phyloP scores from a whole-genome alignment of 352 stramenopile genomes.

The Pythium aristosporum region DNA sequence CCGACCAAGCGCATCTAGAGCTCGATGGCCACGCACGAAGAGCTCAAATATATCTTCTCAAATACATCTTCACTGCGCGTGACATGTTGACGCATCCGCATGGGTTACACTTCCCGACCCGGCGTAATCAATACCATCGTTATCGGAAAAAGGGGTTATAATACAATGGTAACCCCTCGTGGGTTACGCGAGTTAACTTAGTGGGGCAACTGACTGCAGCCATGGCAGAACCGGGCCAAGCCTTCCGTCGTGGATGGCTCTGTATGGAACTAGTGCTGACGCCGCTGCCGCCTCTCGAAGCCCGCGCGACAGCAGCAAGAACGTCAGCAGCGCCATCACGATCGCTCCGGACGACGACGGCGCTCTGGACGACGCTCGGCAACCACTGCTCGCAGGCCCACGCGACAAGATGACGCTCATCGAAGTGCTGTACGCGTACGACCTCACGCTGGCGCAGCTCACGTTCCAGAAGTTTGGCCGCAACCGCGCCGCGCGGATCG shows the following conservation, averaged over 20 bases:
- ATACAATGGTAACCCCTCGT: too few relatives aligned
- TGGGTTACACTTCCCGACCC: too few relatives aligned
- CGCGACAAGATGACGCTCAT: slow-evolving; percentile 46
- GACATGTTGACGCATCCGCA: too few relatives aligned
- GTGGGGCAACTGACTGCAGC: background rate
- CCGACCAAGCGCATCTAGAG: slow-evolving; percentile 19
- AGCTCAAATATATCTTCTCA: background rate
- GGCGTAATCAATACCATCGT: too few relatives aligned
- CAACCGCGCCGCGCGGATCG: slow-evolving; percentile 38
- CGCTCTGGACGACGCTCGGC: slow-evolving; percentile 15
- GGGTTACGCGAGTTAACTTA: slow-evolving; percentile 30
- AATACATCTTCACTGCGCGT: background rate
- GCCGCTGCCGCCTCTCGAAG: background rate
- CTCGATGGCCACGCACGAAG: too few relatives aligned
- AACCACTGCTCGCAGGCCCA: slow-evolving; percentile 11
- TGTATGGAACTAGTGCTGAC: slow-evolving; percentile 25
- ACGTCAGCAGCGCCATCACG: slow-evolving; percentile 6
- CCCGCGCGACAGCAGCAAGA: slow-evolving; percentile 6
- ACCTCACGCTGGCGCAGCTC: slow-evolving; percentile 70
- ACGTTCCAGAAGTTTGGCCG: slow-evolving; percentile 68
- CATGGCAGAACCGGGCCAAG: background rate
- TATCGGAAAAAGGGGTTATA: too few relatives aligned
- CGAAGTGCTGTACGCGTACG: slow-evolving; percentile 67
- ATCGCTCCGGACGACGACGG: slow-evolving; percentile 3
- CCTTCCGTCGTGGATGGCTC: slow-evolving; percentile 20